Evolutionary conservation across 106 monocot species (phyloP).

Genomic region (Apostasia ramifera): DNA sequence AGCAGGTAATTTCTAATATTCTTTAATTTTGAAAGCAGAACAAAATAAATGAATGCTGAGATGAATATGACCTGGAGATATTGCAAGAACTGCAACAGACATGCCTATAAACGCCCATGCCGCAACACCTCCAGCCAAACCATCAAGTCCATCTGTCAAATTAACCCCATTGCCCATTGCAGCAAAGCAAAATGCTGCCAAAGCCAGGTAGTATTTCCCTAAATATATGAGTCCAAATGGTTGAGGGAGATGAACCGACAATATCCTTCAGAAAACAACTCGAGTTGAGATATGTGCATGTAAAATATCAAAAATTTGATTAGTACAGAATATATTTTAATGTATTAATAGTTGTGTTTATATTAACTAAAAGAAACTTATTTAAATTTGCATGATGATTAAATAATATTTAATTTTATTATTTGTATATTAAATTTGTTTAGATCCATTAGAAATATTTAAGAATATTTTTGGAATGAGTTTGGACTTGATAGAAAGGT

Average conservation of each 20-base stretch:
- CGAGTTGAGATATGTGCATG: no score
- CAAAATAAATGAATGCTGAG: neutral
- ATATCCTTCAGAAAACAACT: slow-evolving; percentile 47
- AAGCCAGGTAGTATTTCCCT: slow-evolving; percentile 53
- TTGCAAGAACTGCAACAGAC: slow-evolving; percentile 66
- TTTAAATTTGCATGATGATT: no score
- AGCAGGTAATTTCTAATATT: neutral
- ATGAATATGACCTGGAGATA: slow-evolving; percentile 45
- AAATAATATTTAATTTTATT: no score
- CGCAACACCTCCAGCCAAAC: slow-evolving; percentile 62
- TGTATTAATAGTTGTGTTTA: no score
- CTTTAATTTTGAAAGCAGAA: neutral
- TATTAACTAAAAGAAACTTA: no score
- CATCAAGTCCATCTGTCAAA: slow-evolving; percentile 68
- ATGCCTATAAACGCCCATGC: slow-evolving; percentile 66
- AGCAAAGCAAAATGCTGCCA: slow-evolving; percentile 59
- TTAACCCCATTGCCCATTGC: slow-evolving; percentile 77
- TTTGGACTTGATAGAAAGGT: no score
- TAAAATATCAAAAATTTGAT: no score
- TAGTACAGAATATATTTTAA: no score
- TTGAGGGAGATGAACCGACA: slow-evolving; percentile 62
- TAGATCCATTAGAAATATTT: no score
- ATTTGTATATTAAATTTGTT: no score
- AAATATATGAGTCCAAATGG: slow-evolving; percentile 59
- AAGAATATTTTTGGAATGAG: no score